phyloP scores from a whole-genome alignment of 108 stramenopile genomes.

The Seminavis robusta region DNA sequence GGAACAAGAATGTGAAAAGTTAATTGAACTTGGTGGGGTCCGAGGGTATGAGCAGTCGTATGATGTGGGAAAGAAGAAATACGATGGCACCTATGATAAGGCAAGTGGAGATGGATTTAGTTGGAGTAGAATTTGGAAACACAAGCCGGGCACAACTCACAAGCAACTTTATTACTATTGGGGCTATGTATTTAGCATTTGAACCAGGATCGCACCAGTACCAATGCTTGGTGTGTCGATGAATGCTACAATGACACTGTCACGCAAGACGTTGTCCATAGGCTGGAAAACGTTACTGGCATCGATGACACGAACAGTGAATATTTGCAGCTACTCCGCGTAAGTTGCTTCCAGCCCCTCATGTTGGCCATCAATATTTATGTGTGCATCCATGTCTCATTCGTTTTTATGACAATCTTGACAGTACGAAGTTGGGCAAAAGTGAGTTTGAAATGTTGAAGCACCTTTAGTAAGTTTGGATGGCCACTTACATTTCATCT shows the following conservation, averaged over 20 bases:
- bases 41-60: constrained; percentile 66
- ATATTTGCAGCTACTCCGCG: constrained; percentile 70
- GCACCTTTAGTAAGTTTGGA: too few species aligned
- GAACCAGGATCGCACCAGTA: constrained; percentile 15
- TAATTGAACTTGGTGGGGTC: constrained; percentile 49
- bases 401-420: too few species aligned
- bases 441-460: too few species aligned
- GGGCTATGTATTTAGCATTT: background rate
- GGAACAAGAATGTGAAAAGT: constrained; percentile 49
- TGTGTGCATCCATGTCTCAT: too few species aligned
- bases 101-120: too few species aligned
- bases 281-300: constrained; percentile 52
- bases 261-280: constrained; percentile 34
- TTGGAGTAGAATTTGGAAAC: too few species aligned
- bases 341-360: too few species aligned
- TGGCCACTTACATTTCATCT: too few species aligned
- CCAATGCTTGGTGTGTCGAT: constrained; percentile 77
- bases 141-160: too few species aligned
- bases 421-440: too few species aligned
- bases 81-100: constrained; percentile 36
- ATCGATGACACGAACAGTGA: constrained; percentile 51
- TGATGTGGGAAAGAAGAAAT: constrained; percentile 49
- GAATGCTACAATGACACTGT: constrained; percentile 49
- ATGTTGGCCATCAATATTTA: too few species aligned
- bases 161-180: background rate